phyloP scores from a whole-genome alignment of 768 basidiomycete species.

The Favolaschia claudopus region DNA sequence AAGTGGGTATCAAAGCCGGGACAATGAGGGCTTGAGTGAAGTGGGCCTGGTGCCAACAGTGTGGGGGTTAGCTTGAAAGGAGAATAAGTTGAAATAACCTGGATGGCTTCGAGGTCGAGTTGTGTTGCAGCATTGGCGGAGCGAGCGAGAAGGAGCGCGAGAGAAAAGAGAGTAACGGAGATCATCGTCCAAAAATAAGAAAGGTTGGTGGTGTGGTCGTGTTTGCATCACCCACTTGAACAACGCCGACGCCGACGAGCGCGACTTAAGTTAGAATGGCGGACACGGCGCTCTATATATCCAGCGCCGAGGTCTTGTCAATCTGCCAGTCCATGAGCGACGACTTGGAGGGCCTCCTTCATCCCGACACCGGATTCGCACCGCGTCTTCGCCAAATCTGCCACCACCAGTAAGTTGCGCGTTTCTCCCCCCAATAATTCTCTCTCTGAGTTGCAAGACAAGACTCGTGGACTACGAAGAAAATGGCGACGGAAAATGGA shows the following conservation, averaged over 20 bases:
- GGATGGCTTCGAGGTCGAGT: slow-evolving; percentile 62
- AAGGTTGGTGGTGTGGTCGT: too few relatives aligned
- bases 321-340: slow-evolving; percentile 62
- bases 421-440: not conserved
- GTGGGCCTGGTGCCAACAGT: too few relatives aligned
- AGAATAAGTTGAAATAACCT: too few relatives aligned
- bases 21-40: slow-evolving; percentile 67
- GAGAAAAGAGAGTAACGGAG: slow-evolving; percentile 39
- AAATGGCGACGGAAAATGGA: slow-evolving; percentile 39
- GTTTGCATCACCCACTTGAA: too few relatives aligned
- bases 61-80: too few relatives aligned
- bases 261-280: too few relatives aligned
- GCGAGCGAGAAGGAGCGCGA: slow-evolving; percentile 51
- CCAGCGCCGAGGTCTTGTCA: slow-evolving; percentile 72
- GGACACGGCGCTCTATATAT: slow-evolving; percentile 59
- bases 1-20: slow-evolving; percentile 65
- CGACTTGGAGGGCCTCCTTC: slow-evolving; percentile 67
- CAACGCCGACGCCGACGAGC: too few relatives aligned
- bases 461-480: slow-evolving; percentile 66
- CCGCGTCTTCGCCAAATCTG: slow-evolving; percentile 64
- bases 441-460: slow-evolving; percentile 7
- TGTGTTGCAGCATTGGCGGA: slow-evolving; percentile 52
- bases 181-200: too few relatives aligned
- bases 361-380: slow-evolving; percentile 75
- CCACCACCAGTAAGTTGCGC: slow-evolving; percentile 59